Percentiles rank a stretch among this genome's conserved stretches.
These are phyloP conservation scores for Canna indica DNA, from an alignment of 176 grass and related monocot species.

Conservation along the genomic window DNA sequence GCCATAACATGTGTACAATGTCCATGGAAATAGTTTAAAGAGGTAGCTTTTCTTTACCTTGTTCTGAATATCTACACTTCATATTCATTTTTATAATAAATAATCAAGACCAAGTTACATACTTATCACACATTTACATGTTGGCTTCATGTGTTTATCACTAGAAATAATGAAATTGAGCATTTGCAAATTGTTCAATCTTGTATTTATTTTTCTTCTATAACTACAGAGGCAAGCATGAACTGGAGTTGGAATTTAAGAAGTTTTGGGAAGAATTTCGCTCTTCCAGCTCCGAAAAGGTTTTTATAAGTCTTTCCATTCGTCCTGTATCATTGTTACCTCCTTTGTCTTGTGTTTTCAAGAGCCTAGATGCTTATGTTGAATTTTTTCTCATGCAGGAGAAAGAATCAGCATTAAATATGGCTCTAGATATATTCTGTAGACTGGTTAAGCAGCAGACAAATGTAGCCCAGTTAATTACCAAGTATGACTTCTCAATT, in stretches of 20 bases:
- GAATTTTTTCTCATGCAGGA: conserved; percentile 50
- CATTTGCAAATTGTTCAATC: neutral
- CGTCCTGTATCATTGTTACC: conserved; percentile 9
- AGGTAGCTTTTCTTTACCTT: neutral
- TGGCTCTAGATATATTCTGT: conserved; percentile 95
- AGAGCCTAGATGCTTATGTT: conserved; percentile 17
- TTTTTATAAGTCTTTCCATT: conserved; percentile 14
- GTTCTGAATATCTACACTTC: neutral
- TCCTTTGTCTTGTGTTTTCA: neutral
- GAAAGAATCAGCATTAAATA: conserved; percentile 96
- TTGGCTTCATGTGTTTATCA: neutral
- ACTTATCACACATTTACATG: too few relatives aligned
- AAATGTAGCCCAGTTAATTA: conserved; percentile 85
- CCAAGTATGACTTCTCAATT: conserved; percentile 51
- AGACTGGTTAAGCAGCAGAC: conserved; percentile 93
- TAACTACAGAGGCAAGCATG: conserved; percentile 65
- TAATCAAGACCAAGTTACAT: neutral
- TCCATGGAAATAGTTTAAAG: neutral
- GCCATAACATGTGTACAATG: neutral
- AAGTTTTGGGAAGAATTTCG: conserved; percentile 99
- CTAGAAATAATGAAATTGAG: conserved; percentile 16
- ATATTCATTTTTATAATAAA: neutral
- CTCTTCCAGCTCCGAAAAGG: conserved; percentile 97
- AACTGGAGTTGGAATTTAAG: conserved; percentile 84
- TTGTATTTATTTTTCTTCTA: conserved; percentile 23